phyloP scores from a whole-genome alignment of 192 early-diverging fungal genomes.

The Podila verticillata region DNA sequence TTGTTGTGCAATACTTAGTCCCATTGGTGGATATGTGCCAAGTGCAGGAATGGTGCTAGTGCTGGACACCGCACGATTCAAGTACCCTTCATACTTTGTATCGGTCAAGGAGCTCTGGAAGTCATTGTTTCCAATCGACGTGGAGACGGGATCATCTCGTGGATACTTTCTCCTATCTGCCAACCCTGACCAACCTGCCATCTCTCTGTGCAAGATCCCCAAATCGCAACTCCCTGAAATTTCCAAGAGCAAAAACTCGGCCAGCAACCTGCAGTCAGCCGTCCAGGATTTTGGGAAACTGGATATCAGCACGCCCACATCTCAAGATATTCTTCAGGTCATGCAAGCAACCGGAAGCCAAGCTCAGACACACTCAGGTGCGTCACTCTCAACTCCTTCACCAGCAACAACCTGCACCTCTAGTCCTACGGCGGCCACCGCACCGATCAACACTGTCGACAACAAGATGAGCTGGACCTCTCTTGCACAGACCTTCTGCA shows the following conservation, averaged over 20 bases:
- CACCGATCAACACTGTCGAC: constrained; percentile 20
- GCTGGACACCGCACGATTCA: constrained; percentile 87
- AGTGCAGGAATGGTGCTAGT: constrained; percentile 78
- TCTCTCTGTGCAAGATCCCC: constrained; percentile 48
- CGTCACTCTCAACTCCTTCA: not conserved
- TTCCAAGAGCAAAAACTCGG: not conserved
- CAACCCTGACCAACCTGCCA: constrained; percentile 36
- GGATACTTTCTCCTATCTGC: constrained; percentile 87
- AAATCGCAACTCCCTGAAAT: constrained; percentile 9
- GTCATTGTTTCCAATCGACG: constrained; percentile 81
- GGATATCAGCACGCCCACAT: not conserved
- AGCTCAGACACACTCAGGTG: not conserved
- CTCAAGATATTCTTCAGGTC: constrained; percentile 8
- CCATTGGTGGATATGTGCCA: constrained; percentile 86
- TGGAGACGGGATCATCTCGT: constrained; percentile 80
- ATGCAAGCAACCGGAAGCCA: not conserved
- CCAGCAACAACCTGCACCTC: constrained; percentile 13
- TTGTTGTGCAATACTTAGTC: constrained; percentile 52
- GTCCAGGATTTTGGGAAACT: constrained; percentile 19
- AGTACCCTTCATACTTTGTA: constrained; percentile 91
- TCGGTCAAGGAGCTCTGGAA: constrained; percentile 78
- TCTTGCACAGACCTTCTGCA: constrained; percentile 64
- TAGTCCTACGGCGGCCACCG: constrained; percentile 3
- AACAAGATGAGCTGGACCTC: constrained; percentile 59
- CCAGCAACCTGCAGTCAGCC: constrained; percentile 4